Base-by-base conservation (phyloP, 345 rosid species). In the Pseudoturritis turrita region DNA sequence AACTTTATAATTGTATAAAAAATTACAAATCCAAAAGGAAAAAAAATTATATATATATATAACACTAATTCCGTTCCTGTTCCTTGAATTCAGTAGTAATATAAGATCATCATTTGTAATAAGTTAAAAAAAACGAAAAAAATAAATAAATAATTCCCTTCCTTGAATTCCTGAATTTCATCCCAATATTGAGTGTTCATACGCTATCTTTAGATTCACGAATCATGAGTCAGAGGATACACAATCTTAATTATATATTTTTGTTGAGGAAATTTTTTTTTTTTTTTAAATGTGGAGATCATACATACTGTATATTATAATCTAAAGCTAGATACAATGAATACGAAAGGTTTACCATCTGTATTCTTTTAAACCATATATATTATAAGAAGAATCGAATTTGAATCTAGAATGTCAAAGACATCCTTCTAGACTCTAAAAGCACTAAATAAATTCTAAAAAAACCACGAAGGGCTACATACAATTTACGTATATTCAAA, bases 351-450 rank as follows among this genome's bases (percentile, higher is more conserved):
- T 17, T 19, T 29, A 62, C 46, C 39, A 43, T 15, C 1, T 53
- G 39, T 35, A 23, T 49, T 1, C 43, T 10, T 6, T 33, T 8
- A 33, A 45, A 46, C 44, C 35, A 73, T 46, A 22, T 47, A 73
- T 46, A 22, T 47, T 10, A 10, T 14, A 3, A 49, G 41, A 65
- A 61, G 15, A 47, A 25, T 4, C 25, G 10, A 47, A 45, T 44
- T 5, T 73, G 51, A 65, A 73, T 45, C 7, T 17, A 63, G 2
- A 56, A 64, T 73, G 65, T 56, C 33, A 36, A 36, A 45, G 59
- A 37, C 60, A 73, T 65, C 44, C 44, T 73, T 65, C 59, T 73
- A 46, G 59, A 73, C 55, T 37, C 59, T 73, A 65, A 55, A 53
- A 35, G 15, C 18, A 25, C 52, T 25, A 36, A 37, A 46, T 7